phyloP scores from a whole-genome alignment of 352 stramenopile genomes.

The Peronosclerospora sorghi region DNA sequence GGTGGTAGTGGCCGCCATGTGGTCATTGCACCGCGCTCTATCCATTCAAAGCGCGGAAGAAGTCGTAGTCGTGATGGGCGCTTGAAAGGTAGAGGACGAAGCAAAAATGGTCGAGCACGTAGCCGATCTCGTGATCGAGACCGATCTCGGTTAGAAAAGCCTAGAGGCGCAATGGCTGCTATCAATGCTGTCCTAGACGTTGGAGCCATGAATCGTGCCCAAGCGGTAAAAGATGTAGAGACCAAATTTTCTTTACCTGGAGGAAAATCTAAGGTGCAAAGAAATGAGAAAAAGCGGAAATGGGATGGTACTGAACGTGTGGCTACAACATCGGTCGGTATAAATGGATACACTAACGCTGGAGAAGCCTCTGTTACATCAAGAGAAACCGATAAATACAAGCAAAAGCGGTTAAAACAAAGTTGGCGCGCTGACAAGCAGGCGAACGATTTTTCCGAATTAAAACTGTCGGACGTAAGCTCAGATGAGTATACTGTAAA shows the following conservation, averaged over 20 bases:
- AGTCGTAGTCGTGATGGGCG: conserved; percentile 11
- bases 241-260: conserved; percentile 4
- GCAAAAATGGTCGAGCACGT: conserved; percentile 11
- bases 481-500: conserved; percentile 22
- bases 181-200: conserved; percentile 1
- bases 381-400: conserved; percentile 9
- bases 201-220: conserved; percentile 1
- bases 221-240: conserved; percentile 2
- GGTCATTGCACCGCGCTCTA: conserved; percentile 13
- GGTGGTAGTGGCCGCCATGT: conserved; percentile 19
- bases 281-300: conserved; percentile 23
- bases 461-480: conserved; percentile 30
- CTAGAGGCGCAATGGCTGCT: background rate
- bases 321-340: background rate
- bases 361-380: background rate
- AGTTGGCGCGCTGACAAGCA: conserved; percentile 5
- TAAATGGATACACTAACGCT: conserved; percentile 2
- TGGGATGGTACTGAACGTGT: conserved; percentile 15
- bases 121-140: conserved; percentile 22
- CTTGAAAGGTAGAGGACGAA: conserved; percentile 9
- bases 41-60: conserved; percentile 4
- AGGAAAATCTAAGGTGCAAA: conserved; percentile 7
- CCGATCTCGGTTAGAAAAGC: conserved; percentile 6
- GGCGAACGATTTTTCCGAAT: conserved; percentile 6
- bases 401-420: conserved; percentile 10